phyloP scores from a whole-genome alignment of 805 yeast species.

The Saturnispora mendoncae region DNA sequence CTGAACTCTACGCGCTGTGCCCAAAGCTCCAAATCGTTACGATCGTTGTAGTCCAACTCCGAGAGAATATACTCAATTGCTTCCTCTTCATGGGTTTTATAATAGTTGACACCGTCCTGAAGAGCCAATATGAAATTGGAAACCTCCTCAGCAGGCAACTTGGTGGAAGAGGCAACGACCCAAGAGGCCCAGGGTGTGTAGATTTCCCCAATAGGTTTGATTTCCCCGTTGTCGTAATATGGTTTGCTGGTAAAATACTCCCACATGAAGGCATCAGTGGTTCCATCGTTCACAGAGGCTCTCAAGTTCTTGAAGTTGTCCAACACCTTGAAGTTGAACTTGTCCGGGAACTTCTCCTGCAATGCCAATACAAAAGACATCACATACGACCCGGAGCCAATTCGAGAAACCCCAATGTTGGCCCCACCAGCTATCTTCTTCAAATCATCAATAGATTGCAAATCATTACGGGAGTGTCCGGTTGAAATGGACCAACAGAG shows the following conservation, averaged over 20 bases:
- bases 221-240: conserved; percentile 72
- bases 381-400: conserved; percentile 87
- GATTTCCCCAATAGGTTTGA: conserved; percentile 77
- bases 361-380: conserved; percentile 81
- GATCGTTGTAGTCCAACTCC: conserved; percentile 61
- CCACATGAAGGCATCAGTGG: conserved; percentile 90
- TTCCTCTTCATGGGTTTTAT: conserved; percentile 50
- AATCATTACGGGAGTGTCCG: conserved; percentile 51
- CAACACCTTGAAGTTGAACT: conserved; percentile 42
- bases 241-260: conserved; percentile 83
- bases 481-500: conserved; percentile 87
- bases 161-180: conserved; percentile 59
- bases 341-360: conserved; percentile 42
- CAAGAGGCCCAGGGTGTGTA: conserved; percentile 97
- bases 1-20: conserved; percentile 63
- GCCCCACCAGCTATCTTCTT: conserved; percentile 25
- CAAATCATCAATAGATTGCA: conserved; percentile 44
- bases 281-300: conserved; percentile 59
- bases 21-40: conserved; percentile 76
- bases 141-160: conserved; percentile 17
- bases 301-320: conserved; percentile 68
- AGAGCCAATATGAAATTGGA: conserved; percentile 42
- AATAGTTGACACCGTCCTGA: conserved; percentile 61
- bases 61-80: conserved; percentile 55
- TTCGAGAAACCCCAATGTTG: conserved; percentile 46